Conservation (phyloP, 805 yeast species). For the Zygosaccharomyces bisporus region DNA sequence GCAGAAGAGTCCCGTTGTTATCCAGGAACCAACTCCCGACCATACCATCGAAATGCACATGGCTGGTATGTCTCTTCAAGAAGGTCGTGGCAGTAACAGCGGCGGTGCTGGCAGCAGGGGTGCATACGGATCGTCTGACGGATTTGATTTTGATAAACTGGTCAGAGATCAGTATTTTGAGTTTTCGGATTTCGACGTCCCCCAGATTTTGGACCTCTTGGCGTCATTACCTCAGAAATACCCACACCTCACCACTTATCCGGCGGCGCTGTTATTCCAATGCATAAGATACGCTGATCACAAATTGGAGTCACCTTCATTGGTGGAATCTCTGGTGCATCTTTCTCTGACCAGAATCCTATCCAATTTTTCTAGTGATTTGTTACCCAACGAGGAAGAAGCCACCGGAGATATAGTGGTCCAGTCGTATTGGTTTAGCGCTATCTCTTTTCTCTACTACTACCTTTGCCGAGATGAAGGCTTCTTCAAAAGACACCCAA, state of each 20-base stretch:
- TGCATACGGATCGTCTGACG: slow-evolving; percentile 18
- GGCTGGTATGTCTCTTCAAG: slow-evolving; percentile 33
- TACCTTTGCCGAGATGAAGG: slow-evolving; percentile 66
- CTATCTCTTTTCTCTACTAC: slow-evolving; percentile 69
- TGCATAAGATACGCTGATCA: slow-evolving; percentile 64
- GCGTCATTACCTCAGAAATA: slow-evolving; percentile 55
- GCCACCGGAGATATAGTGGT: slow-evolving; percentile 57
- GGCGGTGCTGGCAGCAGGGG: background rate
- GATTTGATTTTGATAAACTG: slow-evolving; percentile 54
- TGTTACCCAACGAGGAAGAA: slow-evolving; percentile 11
- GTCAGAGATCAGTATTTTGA: slow-evolving; percentile 57
- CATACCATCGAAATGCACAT: slow-evolving; percentile 40
- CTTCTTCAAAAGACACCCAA: slow-evolving; percentile 53
- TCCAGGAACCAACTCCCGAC: slow-evolving; percentile 7
- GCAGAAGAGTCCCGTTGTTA: background rate
- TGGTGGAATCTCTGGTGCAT: slow-evolving; percentile 57
- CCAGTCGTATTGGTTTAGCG: slow-evolving; percentile 85
- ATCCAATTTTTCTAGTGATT: slow-evolving; percentile 41
- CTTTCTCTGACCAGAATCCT: slow-evolving; percentile 60
- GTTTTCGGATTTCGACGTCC: slow-evolving; percentile 61
- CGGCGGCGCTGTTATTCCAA: slow-evolving; percentile 69
- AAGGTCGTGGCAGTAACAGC: background rate
- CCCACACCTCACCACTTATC: slow-evolving; percentile 46
- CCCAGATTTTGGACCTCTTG: slow-evolving; percentile 65
- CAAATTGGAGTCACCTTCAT: slow-evolving; percentile 46